These are phyloP conservation scores for Akanthomyces muscarius DNA, from an alignment of 2,329 filamentous ascomycete genomes.

Conservation along the genomic window DNA sequence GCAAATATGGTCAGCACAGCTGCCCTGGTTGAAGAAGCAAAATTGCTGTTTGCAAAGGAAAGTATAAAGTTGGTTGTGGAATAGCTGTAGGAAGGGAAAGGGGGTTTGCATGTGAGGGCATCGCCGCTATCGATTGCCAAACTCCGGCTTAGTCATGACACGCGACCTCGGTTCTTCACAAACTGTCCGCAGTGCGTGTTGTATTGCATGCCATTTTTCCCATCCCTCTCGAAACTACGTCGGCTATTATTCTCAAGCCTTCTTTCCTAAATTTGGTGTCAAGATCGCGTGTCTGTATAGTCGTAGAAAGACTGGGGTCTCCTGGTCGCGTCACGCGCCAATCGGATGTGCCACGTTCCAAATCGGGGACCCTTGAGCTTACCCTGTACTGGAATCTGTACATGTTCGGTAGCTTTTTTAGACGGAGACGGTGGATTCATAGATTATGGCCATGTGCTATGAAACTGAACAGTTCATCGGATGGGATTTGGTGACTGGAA, in stretches of 20 bases:
- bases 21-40: slow-evolving; percentile 8
- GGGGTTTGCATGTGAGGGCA: slow-evolving; percentile 18
- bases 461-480: no score
- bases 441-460: neutral
- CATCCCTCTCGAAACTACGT: neutral
- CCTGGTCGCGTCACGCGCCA: neutral
- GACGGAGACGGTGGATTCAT: neutral
- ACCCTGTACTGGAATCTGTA: neutral
- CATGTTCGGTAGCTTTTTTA: neutral
- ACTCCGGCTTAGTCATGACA: slow-evolving; percentile 15
- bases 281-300: neutral
- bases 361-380: neutral
- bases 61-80: slow-evolving; percentile 5
- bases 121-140: slow-evolving; percentile 16
- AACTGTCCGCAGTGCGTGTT: neutral
- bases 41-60: slow-evolving; percentile 3
- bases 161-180: neutral
- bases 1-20: slow-evolving; percentile 11
- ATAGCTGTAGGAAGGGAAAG: neutral
- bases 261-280: neutral
- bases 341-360: neutral
- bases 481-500: neutral
- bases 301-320: slow-evolving; percentile 2
- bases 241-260: neutral
- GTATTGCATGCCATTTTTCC: neutral